phyloP scores from a whole-genome alignment of 2,329 filamentous ascomycete genomes.

The Samsoniella hepiali region DNA sequence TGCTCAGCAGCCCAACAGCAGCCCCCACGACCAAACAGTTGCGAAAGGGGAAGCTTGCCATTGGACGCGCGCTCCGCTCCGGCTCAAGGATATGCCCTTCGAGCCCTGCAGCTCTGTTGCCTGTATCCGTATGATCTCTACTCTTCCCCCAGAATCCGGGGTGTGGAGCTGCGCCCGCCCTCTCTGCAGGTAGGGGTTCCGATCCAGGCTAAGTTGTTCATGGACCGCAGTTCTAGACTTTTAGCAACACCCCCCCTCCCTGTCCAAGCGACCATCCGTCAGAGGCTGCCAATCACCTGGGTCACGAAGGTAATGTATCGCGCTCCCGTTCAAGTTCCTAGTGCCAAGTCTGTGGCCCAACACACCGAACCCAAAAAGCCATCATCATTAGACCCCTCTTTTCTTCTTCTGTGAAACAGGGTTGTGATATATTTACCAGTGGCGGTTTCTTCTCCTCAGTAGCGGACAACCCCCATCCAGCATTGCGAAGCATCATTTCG shows the following conservation, averaged over 20 bases:
- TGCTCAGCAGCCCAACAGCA: neutral
- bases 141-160: constrained; percentile 15
- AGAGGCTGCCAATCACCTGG: constrained; percentile 13
- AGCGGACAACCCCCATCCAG: neutral
- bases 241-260: constrained; percentile 14
- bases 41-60: neutral
- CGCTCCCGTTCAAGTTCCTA: neutral
- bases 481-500: neutral
- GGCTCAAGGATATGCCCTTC: neutral
- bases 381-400: constrained; percentile 16
- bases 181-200: constrained; percentile 2
- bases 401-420: neutral
- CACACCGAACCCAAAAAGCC: constrained; percentile 18
- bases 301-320: constrained; percentile 14
- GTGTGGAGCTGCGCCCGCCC: constrained; percentile 9
- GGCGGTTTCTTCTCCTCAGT: constrained; percentile 1
- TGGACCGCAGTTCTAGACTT: constrained; percentile 20
- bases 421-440: constrained; percentile 16
- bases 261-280: neutral
- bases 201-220: constrained; percentile 16
- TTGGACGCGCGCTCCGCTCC: neutral
- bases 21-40: neutral
- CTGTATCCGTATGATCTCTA: neutral
- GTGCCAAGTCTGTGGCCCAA: constrained; percentile 13
- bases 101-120: neutral